These are phyloP conservation scores for Cardamine chenopodiifolia DNA, from an alignment of 345 rosid genomes.

Conservation along the genomic window DNA sequence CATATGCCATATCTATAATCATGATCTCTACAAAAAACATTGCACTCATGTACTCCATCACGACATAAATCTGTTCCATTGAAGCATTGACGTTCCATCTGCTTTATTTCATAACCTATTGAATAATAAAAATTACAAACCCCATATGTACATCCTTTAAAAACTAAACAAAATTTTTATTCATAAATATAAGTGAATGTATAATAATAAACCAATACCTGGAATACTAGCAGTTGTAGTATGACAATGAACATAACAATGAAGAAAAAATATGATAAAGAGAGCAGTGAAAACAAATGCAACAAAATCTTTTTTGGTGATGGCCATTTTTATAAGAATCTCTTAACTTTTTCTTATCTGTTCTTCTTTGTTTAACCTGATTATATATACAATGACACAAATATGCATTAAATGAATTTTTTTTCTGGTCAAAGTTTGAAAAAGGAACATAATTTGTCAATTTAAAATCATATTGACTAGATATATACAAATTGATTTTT, in stretches of 20 bases:
- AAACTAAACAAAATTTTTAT: not conserved
- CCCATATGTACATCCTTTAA: not conserved
- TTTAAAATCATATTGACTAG: not conserved
- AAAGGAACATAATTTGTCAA: not conserved
- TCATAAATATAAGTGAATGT: not conserved
- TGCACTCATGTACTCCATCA: not conserved
- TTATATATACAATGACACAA: not conserved
- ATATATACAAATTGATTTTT: no score
- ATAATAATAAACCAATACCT: not conserved
- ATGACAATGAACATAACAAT: constrained; percentile 1
- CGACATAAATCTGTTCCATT: not conserved
- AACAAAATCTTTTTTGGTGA: not conserved
- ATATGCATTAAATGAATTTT: no score
- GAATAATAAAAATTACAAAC: not conserved
- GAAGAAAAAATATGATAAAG: not conserved
- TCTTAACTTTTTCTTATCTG: not conserved
- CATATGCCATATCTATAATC: not conserved
- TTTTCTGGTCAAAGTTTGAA: not conserved
- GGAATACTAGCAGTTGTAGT: not conserved
- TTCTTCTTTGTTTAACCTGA: not conserved
- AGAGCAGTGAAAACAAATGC: not conserved
- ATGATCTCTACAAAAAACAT: not conserved
- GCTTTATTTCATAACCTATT: not conserved
- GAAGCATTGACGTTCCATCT: not conserved
- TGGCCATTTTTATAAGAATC: not conserved